Conservation (phyloP, 306 rosid genomes). For the Ormosia emarginata region DNA sequence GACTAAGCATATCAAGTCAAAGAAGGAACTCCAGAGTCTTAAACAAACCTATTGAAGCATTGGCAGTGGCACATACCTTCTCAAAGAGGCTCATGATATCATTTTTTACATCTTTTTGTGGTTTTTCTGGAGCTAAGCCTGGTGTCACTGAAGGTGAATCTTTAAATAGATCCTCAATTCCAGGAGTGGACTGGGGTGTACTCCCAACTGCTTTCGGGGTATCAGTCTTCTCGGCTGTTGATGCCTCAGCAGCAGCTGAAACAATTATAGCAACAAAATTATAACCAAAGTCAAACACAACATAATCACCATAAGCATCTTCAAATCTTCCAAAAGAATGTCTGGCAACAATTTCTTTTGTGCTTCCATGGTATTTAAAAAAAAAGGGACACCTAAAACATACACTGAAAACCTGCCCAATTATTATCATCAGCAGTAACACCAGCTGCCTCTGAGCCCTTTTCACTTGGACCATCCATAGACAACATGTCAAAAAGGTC, state of each 20-base stretch:
- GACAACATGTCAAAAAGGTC: constrained; percentile 92
- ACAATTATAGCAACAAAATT: constrained; percentile 28
- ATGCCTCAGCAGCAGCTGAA: constrained; percentile 74
- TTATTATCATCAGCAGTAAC: constrained; percentile 55
- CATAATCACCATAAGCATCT: constrained; percentile 11
- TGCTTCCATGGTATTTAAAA: neutral
- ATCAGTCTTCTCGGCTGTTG: constrained; percentile 48
- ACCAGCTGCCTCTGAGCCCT: constrained; percentile 51
- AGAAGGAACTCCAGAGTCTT: neutral
- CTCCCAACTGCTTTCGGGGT: constrained; percentile 47
- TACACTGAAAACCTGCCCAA: constrained; percentile 99
- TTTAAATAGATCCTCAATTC: constrained; percentile 74
- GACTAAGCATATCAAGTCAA: neutral
- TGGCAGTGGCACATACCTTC: constrained; percentile 52
- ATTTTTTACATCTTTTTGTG: constrained; percentile 73
- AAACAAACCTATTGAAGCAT: neutral
- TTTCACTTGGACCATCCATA: constrained; percentile 64
- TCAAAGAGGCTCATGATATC: constrained; percentile 98
- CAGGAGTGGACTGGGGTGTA: constrained; percentile 49
- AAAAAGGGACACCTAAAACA: constrained; percentile 24
- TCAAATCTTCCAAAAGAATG: constrained; percentile 11
- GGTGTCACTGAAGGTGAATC: constrained; percentile 57
- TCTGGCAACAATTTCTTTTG: neutral
- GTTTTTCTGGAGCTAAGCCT: constrained; percentile 47
- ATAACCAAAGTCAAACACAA: constrained; percentile 3